A percentile compares a stretch with the other conserved stretches of the same genome.
Conservation (phyloP, 768 basidiomycete genomes). For the Boletus vermiculosoides region DNA sequence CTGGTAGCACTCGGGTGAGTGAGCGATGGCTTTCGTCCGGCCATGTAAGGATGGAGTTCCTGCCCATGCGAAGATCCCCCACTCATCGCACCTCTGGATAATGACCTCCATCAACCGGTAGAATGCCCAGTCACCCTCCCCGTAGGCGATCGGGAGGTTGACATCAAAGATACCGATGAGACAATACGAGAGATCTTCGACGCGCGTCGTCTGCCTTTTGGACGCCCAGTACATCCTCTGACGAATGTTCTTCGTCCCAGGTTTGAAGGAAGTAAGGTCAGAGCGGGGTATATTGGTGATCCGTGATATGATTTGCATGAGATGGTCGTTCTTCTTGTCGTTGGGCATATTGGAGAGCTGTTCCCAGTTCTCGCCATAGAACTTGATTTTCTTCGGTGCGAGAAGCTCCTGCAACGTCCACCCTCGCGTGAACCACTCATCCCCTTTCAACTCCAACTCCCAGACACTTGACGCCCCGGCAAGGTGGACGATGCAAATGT, state of each 20-base stretch:
- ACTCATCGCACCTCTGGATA: slow-evolving; percentile 20
- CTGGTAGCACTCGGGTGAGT: slow-evolving; percentile 19
- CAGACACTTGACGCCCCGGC: slow-evolving; percentile 2
- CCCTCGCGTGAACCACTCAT: slow-evolving; percentile 16
- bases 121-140: slow-evolving; percentile 25
- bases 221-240: slow-evolving; percentile 26
- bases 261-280: slow-evolving; percentile 11
- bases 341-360: slow-evolving; percentile 2
- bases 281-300: slow-evolving; percentile 10
- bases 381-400: slow-evolving; percentile 8
- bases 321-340: slow-evolving; percentile 2
- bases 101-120: slow-evolving; percentile 27
- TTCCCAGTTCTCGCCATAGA: slow-evolving; percentile 12
- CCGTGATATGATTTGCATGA: slow-evolving; percentile 3
- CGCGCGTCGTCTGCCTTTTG: slow-evolving; percentile 21
- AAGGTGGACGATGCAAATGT: slow-evolving; percentile 16
- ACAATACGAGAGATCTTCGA: slow-evolving; percentile 27
- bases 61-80: slow-evolving; percentile 27
- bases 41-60: slow-evolving; percentile 13
- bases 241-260: slow-evolving; percentile 13
- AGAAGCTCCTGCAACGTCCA: slow-evolving; percentile 17
- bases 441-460: not conserved
- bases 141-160: slow-evolving; percentile 14
- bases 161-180: slow-evolving; percentile 28
- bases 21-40: slow-evolving; percentile 12